Evolutionary conservation across 805 yeast genomes (phyloP).

Genomic region (Candida schatavii): DNA sequence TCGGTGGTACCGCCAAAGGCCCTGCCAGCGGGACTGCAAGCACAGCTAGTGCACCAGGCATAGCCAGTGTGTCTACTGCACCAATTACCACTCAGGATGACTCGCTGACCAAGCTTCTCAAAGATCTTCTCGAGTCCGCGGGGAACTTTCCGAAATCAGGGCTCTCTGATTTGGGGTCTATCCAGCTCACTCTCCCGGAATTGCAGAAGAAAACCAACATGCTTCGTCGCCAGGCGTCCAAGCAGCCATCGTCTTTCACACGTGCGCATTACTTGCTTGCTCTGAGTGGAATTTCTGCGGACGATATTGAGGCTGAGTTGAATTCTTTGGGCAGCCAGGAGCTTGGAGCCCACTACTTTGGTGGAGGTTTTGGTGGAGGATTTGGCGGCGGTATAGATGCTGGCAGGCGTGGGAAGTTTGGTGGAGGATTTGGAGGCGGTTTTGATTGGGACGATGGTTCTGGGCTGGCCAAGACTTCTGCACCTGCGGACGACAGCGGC

Average conservation of each 20-base stretch:
- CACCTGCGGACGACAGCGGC: not conserved
- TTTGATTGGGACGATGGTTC: constrained; percentile 13
- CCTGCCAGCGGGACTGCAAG: not conserved
- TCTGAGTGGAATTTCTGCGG: constrained; percentile 83
- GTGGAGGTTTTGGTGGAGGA: constrained; percentile 2
- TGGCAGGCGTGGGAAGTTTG: not conserved
- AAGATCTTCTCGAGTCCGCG: constrained; percentile 76
- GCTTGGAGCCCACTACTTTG: constrained; percentile 12
- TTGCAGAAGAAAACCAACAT: constrained; percentile 64
- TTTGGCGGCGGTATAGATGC: constrained; percentile 1
- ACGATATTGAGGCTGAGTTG: constrained; percentile 68
- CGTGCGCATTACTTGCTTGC: constrained; percentile 88
- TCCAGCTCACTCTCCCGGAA: constrained; percentile 78
- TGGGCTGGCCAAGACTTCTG: too few species aligned
- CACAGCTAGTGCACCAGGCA: not conserved
- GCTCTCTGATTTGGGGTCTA: constrained; percentile 68
- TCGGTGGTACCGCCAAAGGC: not conserved
- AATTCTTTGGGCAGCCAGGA: constrained; percentile 26
- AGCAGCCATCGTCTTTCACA: constrained; percentile 44
- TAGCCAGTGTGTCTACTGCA: not conserved
- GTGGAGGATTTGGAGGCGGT: constrained; percentile 1
- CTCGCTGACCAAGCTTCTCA: constrained; percentile 35
- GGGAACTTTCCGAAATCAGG: constrained; percentile 63
- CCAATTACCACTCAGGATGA: constrained; percentile 1
- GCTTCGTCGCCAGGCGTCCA: constrained; percentile 46